Base-by-base conservation (phyloP, 2,329 filamentous ascomycete genomes). In the Chaetomiaceae sp. region DNA sequence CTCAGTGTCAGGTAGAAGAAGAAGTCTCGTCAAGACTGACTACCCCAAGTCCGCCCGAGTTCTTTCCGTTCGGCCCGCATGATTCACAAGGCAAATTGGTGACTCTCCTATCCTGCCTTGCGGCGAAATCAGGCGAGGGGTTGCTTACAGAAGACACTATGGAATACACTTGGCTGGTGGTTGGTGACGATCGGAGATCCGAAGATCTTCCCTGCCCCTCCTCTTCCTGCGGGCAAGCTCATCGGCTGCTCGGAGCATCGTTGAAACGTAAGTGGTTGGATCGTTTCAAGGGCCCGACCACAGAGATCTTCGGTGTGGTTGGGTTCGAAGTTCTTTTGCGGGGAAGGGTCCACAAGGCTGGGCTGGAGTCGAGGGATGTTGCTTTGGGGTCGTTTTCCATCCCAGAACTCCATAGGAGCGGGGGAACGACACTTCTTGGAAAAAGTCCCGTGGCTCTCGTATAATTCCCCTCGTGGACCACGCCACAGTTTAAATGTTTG, bases 171-270 rank as follows among this genome's bases (percentile, higher is more conserved):
- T 31, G n/a, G 20, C 14, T 37, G 33, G 16, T 38, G 33, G n/a
- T 42, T 44, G 33, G 33, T 23, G n/a, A 12, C 31, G 27, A 44
- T 33, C 19, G 31, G 47, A 44, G 40, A 50, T 50, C 47, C 34
- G 31, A 50, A 39, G 47, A 50, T 44, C 33, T 33, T 23, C n/a
- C 12, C 9, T 37, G 14, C 25, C 23, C 43, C 23, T 14, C n/a
- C n/a, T 16, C n/a, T 14, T 30, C 30, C 30, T 12, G 6, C 9
- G n/a, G 38, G 13, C 12, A 25, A 14, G 30, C 17, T 19, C 23
- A 35, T 27, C 25, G 35, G 8, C 17, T 27, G 25, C 10, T 27
- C 25, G 25, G 25, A 27, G 10, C 6, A 27, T 23, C 33, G 33
- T n/a, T n/a, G 33, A 16, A 17, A 14, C 21, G 40, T 37, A n/a